Evolutionary conservation across 257 asterid species (phyloP), one percentile per base, ranked within the genome.

Genomic region (Phtheirospermum japonicum): DNA sequence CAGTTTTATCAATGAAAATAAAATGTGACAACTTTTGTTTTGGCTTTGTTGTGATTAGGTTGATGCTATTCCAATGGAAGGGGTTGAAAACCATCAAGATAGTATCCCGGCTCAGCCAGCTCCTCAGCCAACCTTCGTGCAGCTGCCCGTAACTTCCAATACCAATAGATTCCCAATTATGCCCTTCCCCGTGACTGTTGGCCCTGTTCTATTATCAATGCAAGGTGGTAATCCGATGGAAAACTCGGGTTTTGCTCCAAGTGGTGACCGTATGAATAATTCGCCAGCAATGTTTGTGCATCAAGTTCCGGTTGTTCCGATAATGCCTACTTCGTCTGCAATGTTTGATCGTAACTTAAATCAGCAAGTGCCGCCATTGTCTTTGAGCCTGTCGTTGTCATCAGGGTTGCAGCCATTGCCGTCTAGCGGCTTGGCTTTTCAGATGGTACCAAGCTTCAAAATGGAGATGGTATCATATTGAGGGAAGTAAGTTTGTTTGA

Each of bases 311-410:
- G 66, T 61, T 57, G 59, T 73, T 49, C 63, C 76, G 8, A 13
- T 42, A 0, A 34, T 71, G 73, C 71, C 82, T 10, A 67, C 71
- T 57, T 23, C 77, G 33, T 63, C 86, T 14, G 31, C 73, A 49
- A 26, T 52, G 55, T 11, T 74, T 2, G 82, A 71, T 74, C 77
- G 68, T 12, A 79, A 85, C 75, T 30, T 74, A 51, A 79, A 75
- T 9, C 72, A 69, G 60, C 73, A 70, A 60, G 55, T 64, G 53
- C 48, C 4, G 2, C 67, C 80, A 0, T 13, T 82, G 68, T 84
- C 94, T 40, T 65, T 85, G 83, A 74, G 80, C 73, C 61, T 89
- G 69, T 79, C 95, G 0, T 59, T 89, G 63, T 75, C 90, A 31
- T 67, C 70, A 5, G 81, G 79, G 50, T 71, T 67, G 17, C 70